phyloP scores from a whole-genome alignment of 768 basidiomycete genomes.

The Gloeopeniophorella convolvens region DNA sequence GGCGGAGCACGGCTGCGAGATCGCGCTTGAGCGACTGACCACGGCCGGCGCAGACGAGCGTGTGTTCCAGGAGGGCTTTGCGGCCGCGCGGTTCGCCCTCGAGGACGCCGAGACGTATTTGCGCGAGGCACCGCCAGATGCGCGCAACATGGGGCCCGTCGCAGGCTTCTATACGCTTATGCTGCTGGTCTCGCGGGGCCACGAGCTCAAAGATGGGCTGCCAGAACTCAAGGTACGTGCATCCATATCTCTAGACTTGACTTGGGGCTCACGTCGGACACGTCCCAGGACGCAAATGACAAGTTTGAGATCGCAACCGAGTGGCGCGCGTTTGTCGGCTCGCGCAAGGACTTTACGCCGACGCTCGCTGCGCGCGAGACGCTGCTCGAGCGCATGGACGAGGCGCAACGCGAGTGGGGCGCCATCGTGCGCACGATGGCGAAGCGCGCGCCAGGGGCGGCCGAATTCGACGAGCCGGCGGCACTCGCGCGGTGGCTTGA shows the following conservation, averaged over 20 bases:
- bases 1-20: conserved; percentile 50
- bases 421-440: conserved; percentile 35
- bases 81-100: conserved; percentile 51
- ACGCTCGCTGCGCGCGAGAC: conserved; percentile 47
- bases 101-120: conserved; percentile 56
- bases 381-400: conserved; percentile 41
- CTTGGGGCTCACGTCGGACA: not conserved
- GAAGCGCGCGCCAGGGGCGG: conserved; percentile 30
- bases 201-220: conserved; percentile 43
- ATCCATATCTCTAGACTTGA: not conserved
- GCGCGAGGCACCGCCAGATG: conserved; percentile 52
- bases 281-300: conserved; percentile 29
- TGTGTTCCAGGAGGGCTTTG: conserved; percentile 54
- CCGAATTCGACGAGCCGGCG: no score
- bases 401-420: conserved; percentile 43
- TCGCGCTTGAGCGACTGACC: conserved; percentile 46
- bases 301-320: conserved; percentile 49
- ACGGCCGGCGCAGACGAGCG: conserved; percentile 35
- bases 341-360: conserved; percentile 43
- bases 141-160: conserved; percentile 52
- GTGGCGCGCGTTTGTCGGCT: conserved; percentile 41
- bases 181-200: conserved; percentile 44
- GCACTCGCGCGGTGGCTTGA: conserved; percentile 55
- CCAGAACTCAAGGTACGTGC: conserved; percentile 42
- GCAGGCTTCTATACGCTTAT: conserved; percentile 55